phyloP scores from a whole-genome alignment of 495 filamentous ascomycete species.

The Usnea hakonensis region DNA sequence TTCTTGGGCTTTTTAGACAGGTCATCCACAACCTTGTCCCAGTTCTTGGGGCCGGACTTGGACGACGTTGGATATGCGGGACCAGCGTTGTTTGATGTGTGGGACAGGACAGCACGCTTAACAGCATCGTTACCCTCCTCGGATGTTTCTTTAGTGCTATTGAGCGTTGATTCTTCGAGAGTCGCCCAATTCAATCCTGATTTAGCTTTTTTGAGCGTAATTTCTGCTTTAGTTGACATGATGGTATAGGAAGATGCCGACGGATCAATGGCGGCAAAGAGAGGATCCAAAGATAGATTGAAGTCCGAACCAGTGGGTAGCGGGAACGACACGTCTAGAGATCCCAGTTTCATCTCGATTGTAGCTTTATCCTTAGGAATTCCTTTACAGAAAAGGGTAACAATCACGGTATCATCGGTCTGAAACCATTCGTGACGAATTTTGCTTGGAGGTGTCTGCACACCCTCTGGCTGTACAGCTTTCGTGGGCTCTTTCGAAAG shows the following conservation, averaged over 20 bases:
- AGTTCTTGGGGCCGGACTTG: conserved; percentile 74
- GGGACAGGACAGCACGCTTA: conserved; percentile 13
- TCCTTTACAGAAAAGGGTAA: conserved; percentile 66
- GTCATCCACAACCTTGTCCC: conserved; percentile 69
- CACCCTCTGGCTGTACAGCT: conserved; percentile 20
- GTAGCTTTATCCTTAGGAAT: conserved; percentile 55
- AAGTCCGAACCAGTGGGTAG: conserved; percentile 48
- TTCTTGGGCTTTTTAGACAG: conserved; percentile 43
- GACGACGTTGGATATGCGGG: conserved; percentile 88
- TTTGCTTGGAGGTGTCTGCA: conserved; percentile 49
- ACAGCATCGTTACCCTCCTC: conserved; percentile 20
- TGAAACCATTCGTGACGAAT: conserved; percentile 80
- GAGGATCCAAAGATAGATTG: conserved; percentile 61
- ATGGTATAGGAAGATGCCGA: conserved; percentile 52
- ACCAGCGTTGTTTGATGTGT: conserved; percentile 24
- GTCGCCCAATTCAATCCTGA: conserved; percentile 67
- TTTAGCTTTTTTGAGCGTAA: conserved; percentile 60
- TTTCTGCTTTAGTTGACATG: conserved; percentile 77
- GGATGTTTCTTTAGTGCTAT: conserved; percentile 28
- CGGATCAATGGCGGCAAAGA: conserved; percentile 59
- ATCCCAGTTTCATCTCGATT: conserved; percentile 50
- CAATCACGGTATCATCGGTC: conserved; percentile 52
- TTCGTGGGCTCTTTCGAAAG: conserved; percentile 13
- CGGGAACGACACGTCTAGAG: conserved; percentile 60
- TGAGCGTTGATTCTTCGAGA: conserved; percentile 49